Conservation (phyloP, 345 rosid species). For the Barbarea vulgaris region DNA sequence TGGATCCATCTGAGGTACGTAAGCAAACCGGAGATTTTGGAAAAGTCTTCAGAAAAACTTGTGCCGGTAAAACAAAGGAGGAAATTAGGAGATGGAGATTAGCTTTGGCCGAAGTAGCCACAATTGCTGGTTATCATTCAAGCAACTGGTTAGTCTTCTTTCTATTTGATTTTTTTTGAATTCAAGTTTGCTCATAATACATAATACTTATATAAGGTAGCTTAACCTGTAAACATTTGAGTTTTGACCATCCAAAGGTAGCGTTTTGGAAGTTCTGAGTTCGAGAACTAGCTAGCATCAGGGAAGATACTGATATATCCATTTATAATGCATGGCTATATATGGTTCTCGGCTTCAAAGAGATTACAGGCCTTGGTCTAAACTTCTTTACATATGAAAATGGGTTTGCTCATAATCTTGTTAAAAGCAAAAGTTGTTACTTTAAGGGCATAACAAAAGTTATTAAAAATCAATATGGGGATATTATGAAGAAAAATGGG, state of each 20-base stretch:
- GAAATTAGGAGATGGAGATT: conserved; percentile 2
- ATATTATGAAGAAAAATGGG: not conserved
- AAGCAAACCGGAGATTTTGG: conserved; percentile 5
- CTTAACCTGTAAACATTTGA: not conserved
- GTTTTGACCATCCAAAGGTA: not conserved
- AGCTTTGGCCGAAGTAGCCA: conserved; percentile 15
- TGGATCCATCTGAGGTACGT: conserved; percentile 2
- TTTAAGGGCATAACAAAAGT: not conserved
- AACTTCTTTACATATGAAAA: no score
- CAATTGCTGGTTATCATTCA: conserved; percentile 28
- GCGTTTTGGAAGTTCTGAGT: no score
- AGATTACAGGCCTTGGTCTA: not conserved
- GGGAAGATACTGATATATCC: not conserved
- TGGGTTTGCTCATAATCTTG: no score
- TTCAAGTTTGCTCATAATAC: not conserved
- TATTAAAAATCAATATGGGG: not conserved
- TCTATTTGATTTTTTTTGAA: not conserved
- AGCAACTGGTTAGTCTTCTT: conserved; percentile 22
- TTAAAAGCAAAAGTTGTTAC: not conserved
- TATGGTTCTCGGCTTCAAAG: not conserved
- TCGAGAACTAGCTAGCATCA: no score
- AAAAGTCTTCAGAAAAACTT: not conserved
- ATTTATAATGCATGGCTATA: no score
- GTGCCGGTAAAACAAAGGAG: not conserved
- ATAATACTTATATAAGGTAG: no score